Conservation (phyloP, 2,329 filamentous ascomycete genomes). For the Raffaelea arxii region DNA sequence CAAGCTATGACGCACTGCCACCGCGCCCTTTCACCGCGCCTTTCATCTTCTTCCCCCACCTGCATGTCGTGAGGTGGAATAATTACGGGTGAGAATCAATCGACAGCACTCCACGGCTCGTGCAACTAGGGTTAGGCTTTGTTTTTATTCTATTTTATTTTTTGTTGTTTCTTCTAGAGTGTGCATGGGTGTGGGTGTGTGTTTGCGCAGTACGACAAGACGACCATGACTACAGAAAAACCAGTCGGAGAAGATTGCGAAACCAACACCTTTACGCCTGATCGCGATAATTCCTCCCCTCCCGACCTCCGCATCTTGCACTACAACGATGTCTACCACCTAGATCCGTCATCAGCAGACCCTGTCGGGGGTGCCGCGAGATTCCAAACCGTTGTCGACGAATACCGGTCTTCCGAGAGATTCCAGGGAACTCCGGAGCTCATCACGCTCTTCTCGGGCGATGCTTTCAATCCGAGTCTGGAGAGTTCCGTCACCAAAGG, state of each 20-base stretch:
- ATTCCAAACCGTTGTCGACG: slow-evolving; percentile 68
- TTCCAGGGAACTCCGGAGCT: slow-evolving; percentile 56
- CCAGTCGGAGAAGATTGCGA: slow-evolving; percentile 1
- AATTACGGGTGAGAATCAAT: too few species aligned
- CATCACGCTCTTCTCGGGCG: slow-evolving; percentile 79
- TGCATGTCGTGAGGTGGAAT: too few species aligned
- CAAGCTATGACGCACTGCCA: too few species aligned
- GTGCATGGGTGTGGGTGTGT: too few species aligned
- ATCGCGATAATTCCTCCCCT: slow-evolving; percentile 15
- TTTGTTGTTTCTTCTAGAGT: too few species aligned
- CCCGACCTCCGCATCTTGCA: slow-evolving; percentile 77
- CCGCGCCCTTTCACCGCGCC: too few species aligned
- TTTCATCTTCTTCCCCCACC: too few species aligned
- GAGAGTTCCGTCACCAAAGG: slow-evolving; percentile 87
- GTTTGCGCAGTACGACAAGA: too few species aligned
- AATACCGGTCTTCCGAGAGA: slow-evolving; percentile 56
- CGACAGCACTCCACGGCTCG: too few species aligned
- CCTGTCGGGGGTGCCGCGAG: slow-evolving; percentile 73
- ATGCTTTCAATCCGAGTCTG: slow-evolving; percentile 85
- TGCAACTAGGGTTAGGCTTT: too few species aligned
- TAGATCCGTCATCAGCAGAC: slow-evolving; percentile 65
- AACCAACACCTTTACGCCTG: slow-evolving; percentile 21
- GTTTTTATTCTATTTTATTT: too few species aligned
- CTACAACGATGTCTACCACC: slow-evolving; percentile 91
- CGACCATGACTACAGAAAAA: neutral